Evolutionary conservation across 2,329 filamentous ascomycete genomes (phyloP), one percentile per base, ranked within the genome.

Genomic region (Colletotrichum sp.): DNA sequence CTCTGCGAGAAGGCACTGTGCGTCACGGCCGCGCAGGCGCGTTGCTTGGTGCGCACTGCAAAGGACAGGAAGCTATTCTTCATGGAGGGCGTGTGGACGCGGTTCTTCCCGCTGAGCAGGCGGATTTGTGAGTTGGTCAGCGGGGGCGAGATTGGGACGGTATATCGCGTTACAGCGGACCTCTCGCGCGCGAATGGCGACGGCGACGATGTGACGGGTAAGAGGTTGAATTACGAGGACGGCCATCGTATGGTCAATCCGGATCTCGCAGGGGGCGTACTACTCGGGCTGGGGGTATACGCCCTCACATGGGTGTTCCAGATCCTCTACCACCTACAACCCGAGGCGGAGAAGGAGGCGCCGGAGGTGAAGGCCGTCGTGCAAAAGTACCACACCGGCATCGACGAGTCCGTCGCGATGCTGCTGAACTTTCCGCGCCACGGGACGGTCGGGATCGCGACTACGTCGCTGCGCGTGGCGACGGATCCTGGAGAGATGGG

Each of bases 1-100:
- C 90, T 98, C 28, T 98, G 95, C 84, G 96, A 98, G 86, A 98
- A 98, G 89, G 92, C 95, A 0, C 93, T 98, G 80, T 98, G 95
- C 1, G 94, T 96, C 77, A 98, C 94, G 78, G 95, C 94, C 2
- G 88, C 91, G 8, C 95, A 98, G 85, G 88, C 94, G 21, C 92
- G 91, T 84, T 92, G 92, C 82, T 88, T 98, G n/a, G 91, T 93
- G 64, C 91, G 93, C 76, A 92, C 91, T 75, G 95, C 96, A 6
- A 90, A 88, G 82, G 89, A 91, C 80, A 96, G 95, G 89, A 90
- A 91, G 75, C 82, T 95, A 78, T 94, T 94, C 88, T 86, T 96
- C 77, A 95, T 96, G 94, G 95, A 96, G 85, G 95, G 95, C 57
- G 95, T 98, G 13, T 98, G 95, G 95, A 98, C 95, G 36, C 89